Evolutionary conservation across 1,284 basidiomycete genomes (phyloP).

Genomic region (Phylloboletellus chloephorus): DNA sequence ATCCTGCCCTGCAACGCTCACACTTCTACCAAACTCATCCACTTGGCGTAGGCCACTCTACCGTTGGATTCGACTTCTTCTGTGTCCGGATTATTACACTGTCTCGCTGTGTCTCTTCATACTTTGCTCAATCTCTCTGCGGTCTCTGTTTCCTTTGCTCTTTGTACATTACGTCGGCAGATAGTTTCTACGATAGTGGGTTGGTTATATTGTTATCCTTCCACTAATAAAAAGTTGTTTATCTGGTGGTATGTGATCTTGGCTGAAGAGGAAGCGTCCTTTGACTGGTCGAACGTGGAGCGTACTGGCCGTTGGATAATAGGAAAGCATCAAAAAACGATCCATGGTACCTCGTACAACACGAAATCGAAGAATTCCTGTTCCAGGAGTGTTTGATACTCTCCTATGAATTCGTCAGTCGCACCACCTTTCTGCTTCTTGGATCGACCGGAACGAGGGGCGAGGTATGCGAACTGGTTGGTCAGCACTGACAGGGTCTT

Average conservation of each 20-base stretch:
- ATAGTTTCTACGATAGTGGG: slow-evolving; percentile 46
- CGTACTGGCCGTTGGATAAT: slow-evolving; percentile 2
- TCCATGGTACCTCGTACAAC: slow-evolving; percentile 82
- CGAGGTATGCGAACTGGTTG: slow-evolving; percentile 77
- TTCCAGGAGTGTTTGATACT: slow-evolving; percentile 88
- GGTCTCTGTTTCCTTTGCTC: slow-evolving; percentile 18
- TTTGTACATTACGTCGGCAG: slow-evolving; percentile 37
- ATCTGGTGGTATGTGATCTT: slow-evolving; percentile 18
- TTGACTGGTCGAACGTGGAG: no score
- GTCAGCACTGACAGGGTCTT: slow-evolving; percentile 75
- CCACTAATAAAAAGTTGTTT: slow-evolving; percentile 36
- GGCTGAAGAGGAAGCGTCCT: no score
- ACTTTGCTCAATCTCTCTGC: slow-evolving; percentile 24
- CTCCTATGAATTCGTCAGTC: slow-evolving; percentile 72
- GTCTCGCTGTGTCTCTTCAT: slow-evolving; percentile 18
- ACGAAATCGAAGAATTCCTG: slow-evolving; percentile 95
- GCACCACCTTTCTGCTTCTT: slow-evolving; percentile 35
- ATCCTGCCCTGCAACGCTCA: slow-evolving; percentile 15
- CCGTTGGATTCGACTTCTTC: slow-evolving; percentile 17
- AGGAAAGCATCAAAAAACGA: slow-evolving; percentile 44
- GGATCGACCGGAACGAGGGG: slow-evolving; percentile 49
- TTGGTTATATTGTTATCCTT: slow-evolving; percentile 52
- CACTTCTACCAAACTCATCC: slow-evolving; percentile 11
- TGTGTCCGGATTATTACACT: slow-evolving; percentile 23
- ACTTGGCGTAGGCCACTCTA: slow-evolving; percentile 11